These are phyloP conservation scores for Crotalaria pallida DNA, from an alignment of 306 rosid species.

Conservation along the genomic window DNA sequence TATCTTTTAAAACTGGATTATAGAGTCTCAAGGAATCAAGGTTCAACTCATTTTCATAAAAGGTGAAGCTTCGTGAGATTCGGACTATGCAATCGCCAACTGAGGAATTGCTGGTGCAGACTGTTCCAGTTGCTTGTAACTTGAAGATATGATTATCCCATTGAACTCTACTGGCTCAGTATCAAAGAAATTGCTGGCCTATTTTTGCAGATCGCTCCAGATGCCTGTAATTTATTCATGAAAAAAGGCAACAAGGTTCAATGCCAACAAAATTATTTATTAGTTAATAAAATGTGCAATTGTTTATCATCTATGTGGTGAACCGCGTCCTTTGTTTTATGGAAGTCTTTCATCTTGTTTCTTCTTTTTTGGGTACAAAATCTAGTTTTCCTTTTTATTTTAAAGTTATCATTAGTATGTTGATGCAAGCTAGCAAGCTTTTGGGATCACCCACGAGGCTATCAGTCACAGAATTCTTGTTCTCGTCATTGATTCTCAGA, in stretches of 20 bases:
- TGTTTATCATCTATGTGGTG: conserved; percentile 20
- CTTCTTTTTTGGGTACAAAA: conserved; percentile 6
- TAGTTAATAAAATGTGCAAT: conserved; percentile 29
- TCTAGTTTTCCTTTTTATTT: conserved; percentile 8
- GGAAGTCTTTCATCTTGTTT: neutral
- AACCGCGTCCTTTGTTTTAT: conserved; percentile 5
- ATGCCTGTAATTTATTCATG: conserved; percentile 36
- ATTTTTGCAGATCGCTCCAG: conserved; percentile 21
- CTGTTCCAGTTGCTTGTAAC: conserved; percentile 22
- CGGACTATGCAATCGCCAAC: conserved; percentile 12
- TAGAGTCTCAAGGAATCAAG: conserved; percentile 68
- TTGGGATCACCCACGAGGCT: neutral
- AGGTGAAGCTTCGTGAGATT: conserved; percentile 23
- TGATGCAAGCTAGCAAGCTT: conserved; percentile 10
- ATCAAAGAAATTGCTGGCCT: conserved; percentile 24
- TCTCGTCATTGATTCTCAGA: neutral
- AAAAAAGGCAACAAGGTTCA: conserved; percentile 16
- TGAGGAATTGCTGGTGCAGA: conserved; percentile 24
- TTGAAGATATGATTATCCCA: conserved; percentile 21
- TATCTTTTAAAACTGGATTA: conserved; percentile 20
- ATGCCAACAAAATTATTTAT: conserved; percentile 20
- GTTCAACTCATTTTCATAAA: conserved; percentile 33
- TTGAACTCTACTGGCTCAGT: conserved; percentile 20
- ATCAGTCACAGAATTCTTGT: neutral
- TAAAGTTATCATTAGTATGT: conserved; percentile 13